Evolutionary conservation across 1,284 basidiomycete genomes (phyloP), one percentile per base, ranked within the genome.

Genomic region (Tilletia horrida): DNA sequence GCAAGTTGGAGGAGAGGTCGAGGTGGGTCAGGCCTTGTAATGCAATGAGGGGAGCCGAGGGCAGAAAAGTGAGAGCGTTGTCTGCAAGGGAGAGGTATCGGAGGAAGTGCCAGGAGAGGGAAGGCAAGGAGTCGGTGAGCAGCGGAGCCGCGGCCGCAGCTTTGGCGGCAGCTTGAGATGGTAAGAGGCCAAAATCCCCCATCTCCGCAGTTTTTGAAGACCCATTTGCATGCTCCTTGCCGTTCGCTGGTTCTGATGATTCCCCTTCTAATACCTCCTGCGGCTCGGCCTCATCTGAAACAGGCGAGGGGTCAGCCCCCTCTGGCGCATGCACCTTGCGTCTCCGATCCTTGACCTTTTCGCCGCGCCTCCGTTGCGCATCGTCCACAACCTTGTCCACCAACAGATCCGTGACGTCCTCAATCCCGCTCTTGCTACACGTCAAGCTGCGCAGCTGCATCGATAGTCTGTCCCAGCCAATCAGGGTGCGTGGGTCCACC

Each of bases 51-150:
- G 82, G 79, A 7, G 71, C 69, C 21, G 87, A 82, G 23, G 92
- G 89, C 66, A 95, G 84, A 82, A 91, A 92, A 6, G 92, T 92
- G 68, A 95, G 85, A 14, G 87, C 86, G 78, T 93, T 94, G 81
- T 91, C 88, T 27, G 90, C 84, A 3, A 95, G 85, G n/a, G 86
- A 90, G 11, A 94, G 85, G 76, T 90, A 86, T 74, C 88, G 88
- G 21, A 95, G 85, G 69, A 87, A 88, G 18, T 88, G 86, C 93
- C 92, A 94, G 73, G 90, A 89, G 42, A 86, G 83, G 0, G 87
- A 82, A 0, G 90, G 87, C 2, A 92, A 84, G 18, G 82, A 76
- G 25, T 83, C 77, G 18, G 80, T 70, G 2, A 83, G 73, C 1
- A 83, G 87, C 87, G 18, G 89, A 80, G 43, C 83, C 84, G 1